Percentiles rank a stretch among this genome's conserved stretches.
Conservation (phyloP, 1,284 basidiomycete species). For the Agaricales sp. region DNA sequence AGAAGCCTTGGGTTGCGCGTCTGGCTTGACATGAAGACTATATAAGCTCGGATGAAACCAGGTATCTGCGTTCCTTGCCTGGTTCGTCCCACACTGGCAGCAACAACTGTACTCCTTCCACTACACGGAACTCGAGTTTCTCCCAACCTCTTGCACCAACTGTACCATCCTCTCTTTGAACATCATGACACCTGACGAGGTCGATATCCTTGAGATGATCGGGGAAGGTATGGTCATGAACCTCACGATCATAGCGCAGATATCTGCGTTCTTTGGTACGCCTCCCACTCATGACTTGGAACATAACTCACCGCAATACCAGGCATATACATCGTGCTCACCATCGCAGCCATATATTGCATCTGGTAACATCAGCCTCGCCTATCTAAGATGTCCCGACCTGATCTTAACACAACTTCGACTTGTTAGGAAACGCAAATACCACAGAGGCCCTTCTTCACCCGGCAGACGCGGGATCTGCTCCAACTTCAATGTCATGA, state of each 20-base stretch:
- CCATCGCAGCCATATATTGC: background rate
- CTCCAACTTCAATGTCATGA: no score
- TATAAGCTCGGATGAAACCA: no score
- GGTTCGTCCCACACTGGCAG: no score
- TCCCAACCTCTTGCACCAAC: no score
- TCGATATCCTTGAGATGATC: background rate
- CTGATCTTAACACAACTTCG: background rate
- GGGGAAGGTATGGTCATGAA: background rate
- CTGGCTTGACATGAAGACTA: no score
- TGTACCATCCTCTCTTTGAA: no score
- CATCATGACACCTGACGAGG: background rate
- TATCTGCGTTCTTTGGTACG: background rate
- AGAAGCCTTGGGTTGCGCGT: no score
- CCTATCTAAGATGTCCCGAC: background rate
- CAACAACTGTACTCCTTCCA: no score
- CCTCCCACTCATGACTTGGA: background rate
- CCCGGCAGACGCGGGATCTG: no score
- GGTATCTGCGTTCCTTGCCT: no score
- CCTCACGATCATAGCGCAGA: background rate
- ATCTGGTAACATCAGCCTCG: background rate
- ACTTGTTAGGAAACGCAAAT: background rate
- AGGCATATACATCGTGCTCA: background rate
- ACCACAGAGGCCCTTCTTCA: background rate
- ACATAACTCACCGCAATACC: background rate
- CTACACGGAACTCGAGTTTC: no score